Evolutionary conservation across 1,139 yeast species (phyloP).

Genomic region (Geotrichum phurueaensis): DNA sequence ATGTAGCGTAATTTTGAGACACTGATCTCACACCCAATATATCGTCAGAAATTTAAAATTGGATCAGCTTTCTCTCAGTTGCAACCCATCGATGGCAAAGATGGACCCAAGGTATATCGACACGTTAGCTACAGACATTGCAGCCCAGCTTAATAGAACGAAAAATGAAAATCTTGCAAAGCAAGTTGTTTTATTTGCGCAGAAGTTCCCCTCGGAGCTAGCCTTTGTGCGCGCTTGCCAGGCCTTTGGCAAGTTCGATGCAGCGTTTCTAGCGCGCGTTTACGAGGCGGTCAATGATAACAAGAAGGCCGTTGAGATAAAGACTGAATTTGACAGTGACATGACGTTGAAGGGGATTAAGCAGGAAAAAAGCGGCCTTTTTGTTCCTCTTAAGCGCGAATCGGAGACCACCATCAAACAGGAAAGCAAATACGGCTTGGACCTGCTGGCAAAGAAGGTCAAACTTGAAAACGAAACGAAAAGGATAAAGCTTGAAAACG

Average conservation of each 20-base stretch:
- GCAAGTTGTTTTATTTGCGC: constrained; percentile 27
- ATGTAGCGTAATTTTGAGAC: not conserved
- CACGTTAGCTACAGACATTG: constrained; percentile 24
- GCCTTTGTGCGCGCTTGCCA: constrained; percentile 29
- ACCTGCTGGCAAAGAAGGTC: constrained; percentile 13
- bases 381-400: constrained; percentile 11
- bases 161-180: constrained; percentile 25
- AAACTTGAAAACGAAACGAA: constrained; percentile 10
- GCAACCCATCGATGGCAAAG: not conserved
- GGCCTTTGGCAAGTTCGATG: constrained; percentile 31
- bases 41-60: not conserved
- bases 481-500: constrained; percentile 5
- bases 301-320: not conserved
- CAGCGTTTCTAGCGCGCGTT: constrained; percentile 24
- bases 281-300: constrained; percentile 18
- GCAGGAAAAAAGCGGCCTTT: constrained; percentile 7
- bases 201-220: constrained; percentile 18
- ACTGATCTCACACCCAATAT: not conserved
- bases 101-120: constrained; percentile 18
- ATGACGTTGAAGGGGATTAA: constrained; percentile 1
- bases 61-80: not conserved
- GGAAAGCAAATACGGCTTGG: constrained; percentile 11
- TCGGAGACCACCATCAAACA: not conserved
- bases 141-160: constrained; percentile 28
- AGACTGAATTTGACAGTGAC: constrained; percentile 3